Conservation (phyloP, 345 rosid species). For the Corchorus capsularis region DNA sequence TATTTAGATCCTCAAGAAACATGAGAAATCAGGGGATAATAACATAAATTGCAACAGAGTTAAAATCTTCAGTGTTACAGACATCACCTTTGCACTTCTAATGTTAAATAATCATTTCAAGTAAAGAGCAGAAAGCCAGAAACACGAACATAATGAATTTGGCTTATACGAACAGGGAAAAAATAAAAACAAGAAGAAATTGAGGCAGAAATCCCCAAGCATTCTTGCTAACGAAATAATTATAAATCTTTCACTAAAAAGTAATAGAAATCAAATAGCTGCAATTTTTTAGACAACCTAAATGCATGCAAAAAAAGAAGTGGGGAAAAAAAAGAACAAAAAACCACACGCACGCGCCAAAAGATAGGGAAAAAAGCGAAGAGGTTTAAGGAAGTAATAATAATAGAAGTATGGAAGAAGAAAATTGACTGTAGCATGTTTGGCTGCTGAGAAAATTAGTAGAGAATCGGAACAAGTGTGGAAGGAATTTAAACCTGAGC, state of each 20-base stretch:
- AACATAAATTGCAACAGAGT: neutral
- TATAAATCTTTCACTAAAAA: neutral
- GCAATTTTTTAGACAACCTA: neutral
- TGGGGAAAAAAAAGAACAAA: neutral
- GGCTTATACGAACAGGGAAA: neutral
- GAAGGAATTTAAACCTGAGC: neutral
- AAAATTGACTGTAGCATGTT: constrained; percentile 3
- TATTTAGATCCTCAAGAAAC: neutral
- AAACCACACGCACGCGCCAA: constrained; percentile 1
- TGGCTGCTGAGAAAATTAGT: neutral
- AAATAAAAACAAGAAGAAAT: neutral
- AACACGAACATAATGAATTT: neutral
- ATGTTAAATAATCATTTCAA: neutral
- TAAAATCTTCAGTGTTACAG: neutral
- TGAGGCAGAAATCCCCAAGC: neutral
- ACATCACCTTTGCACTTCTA: neutral
- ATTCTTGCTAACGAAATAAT: neutral
- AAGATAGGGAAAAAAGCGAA: neutral
- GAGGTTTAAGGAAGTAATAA: neutral
- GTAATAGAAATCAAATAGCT: neutral
- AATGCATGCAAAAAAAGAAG: constrained; percentile 8
- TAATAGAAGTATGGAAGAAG: neutral
- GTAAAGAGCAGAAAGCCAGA: neutral
- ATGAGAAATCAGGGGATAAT: neutral
- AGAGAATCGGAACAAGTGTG: neutral